Percentiles rank a stretch among this genome's conserved stretches.
These are phyloP conservation scores for Vaccinium macrocarpon DNA, from an alignment of 148 eudicot genomes.

Conservation along the genomic window DNA sequence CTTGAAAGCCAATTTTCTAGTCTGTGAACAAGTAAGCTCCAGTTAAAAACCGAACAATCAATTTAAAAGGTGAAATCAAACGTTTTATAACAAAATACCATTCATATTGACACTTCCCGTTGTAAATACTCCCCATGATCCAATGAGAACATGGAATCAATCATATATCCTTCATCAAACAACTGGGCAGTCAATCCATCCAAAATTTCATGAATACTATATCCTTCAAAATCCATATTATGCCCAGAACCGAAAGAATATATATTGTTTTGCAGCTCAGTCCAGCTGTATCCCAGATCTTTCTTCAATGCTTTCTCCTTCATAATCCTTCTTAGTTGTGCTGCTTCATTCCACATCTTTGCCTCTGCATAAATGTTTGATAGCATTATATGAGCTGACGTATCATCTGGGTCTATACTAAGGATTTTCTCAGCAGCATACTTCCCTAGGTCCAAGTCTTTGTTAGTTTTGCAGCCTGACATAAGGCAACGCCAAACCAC, in stretches of 20 bases:
- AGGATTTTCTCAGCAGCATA: slow-evolving; percentile 42
- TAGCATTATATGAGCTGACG: slow-evolving; percentile 37
- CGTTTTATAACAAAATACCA: background rate
- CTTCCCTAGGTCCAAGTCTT: slow-evolving; percentile 30
- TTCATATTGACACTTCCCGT: background rate
- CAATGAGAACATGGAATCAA: slow-evolving; percentile 18
- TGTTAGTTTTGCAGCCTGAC: slow-evolving; percentile 38
- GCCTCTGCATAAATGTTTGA: slow-evolving; percentile 44
- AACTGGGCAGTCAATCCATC: slow-evolving; percentile 29
- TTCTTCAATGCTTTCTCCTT: slow-evolving; percentile 36
- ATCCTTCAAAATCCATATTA: slow-evolving; percentile 10
- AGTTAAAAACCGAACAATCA: background rate
- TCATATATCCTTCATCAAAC: slow-evolving; percentile 27
- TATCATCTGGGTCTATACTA: slow-evolving; percentile 42
- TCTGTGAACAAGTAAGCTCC: background rate
- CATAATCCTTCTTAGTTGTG: slow-evolving; percentile 31
- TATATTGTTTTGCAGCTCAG: slow-evolving; percentile 24
- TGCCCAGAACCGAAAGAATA: slow-evolving; percentile 26
- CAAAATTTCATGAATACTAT: slow-evolving; percentile 18
- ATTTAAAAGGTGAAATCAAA: background rate
- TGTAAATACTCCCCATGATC: background rate
- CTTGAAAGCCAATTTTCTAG: background rate
- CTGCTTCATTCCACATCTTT: slow-evolving; percentile 45
- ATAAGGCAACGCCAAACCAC: slow-evolving; percentile 51
- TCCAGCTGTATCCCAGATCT: slow-evolving; percentile 46